Base-by-base conservation (phyloP, 2,329 filamentous ascomycete species). In the Trichoderma polysporum region DNA sequence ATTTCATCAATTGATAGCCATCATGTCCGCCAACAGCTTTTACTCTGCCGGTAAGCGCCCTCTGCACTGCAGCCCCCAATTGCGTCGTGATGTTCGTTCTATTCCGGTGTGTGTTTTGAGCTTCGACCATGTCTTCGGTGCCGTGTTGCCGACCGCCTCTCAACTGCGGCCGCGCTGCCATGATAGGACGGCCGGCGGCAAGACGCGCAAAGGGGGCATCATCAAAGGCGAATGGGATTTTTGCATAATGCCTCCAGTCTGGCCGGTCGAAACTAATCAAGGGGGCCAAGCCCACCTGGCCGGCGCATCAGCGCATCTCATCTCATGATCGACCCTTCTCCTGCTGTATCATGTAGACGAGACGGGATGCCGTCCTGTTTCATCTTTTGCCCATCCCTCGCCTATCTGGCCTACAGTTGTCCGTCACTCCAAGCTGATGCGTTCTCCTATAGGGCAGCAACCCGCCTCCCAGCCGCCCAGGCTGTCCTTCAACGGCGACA, bases 401-500 rank as follows among this genome's bases (percentile, higher is more conserved):
- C 45, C 35, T 39, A 68, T 68, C 60, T 67, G 41, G 58, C 52
- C 53, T 67, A 33, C 31, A 41, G 25, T 60, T 68, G 19, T 47
- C 35, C 52, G 56, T 57, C 29, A 31, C 35, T 58, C 47, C 47
- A 31, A 29, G 69, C 66, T 69, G 39, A 68, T 70, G 50, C 63
- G 15, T 54, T 62, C 56, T 66, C 58, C 50, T 66, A 60, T 57
- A 73, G 72, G 70, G 25, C 71, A 69, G 66, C 68, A 62, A 60
- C 64, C 68, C 31, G 50, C 60, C 47, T 39, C 62, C n/a, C 67
- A 68, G 65, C 45, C 71, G 66, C 69, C 72, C 67, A 84, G 83
- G 71, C 82, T 90, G 75, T 82, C 85, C 64, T 81, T 90, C 77
- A 90, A 88, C 39, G 61, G 37, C 53, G 53, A 33, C 60, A 27